A percentile compares a stretch with the other conserved stretches of the same genome.
phyloP scores from a whole-genome alignment of 768 basidiomycete species.

The Pleurotus cornucopiae region DNA sequence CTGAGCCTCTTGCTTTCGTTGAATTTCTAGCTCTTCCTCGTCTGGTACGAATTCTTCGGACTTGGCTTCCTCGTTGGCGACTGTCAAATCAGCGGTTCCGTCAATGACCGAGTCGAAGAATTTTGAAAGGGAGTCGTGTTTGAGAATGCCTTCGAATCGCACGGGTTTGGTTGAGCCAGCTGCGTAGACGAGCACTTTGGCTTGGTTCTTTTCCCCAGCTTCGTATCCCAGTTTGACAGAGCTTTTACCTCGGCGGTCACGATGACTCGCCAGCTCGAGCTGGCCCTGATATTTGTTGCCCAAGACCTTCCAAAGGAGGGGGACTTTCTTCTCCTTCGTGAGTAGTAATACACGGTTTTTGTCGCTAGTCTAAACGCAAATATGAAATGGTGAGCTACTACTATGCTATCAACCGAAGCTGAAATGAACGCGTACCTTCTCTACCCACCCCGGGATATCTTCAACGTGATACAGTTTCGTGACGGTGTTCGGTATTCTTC shows the following conservation, averaged over 20 bases:
- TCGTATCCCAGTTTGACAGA: conserved; percentile 58
- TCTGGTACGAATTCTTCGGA: conserved; percentile 36
- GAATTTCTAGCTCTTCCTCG: conserved; percentile 41
- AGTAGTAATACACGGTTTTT: conserved; percentile 61
- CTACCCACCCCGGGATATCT: conserved; percentile 65
- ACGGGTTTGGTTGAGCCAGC: conserved; percentile 51
- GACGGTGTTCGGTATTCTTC: conserved; percentile 69
- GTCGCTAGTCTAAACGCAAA: conserved; percentile 23
- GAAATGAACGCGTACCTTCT: conserved; percentile 45
- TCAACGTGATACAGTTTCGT: conserved; percentile 51
- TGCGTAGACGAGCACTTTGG: conserved; percentile 72
- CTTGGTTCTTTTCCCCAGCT: conserved; percentile 44
- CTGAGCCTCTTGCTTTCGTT: conserved; percentile 49
- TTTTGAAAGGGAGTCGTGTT: conserved; percentile 69
- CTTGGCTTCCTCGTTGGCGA: conserved; percentile 33
- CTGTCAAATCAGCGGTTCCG: conserved; percentile 56
- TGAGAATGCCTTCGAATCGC: conserved; percentile 72
- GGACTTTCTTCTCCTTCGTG: conserved; percentile 73
- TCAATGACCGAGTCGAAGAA: conserved; percentile 71
- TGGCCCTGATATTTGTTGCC: conserved; percentile 66
- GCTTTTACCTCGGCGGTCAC: conserved; percentile 61
- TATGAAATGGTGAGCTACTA: neutral
- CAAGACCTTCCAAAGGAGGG: conserved; percentile 77
- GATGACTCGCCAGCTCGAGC: conserved; percentile 59
- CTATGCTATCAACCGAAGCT: neutral